phyloP scores from a whole-genome alignment of 140 eudicot genomes.

The Ambrosia hybrid region DNA sequence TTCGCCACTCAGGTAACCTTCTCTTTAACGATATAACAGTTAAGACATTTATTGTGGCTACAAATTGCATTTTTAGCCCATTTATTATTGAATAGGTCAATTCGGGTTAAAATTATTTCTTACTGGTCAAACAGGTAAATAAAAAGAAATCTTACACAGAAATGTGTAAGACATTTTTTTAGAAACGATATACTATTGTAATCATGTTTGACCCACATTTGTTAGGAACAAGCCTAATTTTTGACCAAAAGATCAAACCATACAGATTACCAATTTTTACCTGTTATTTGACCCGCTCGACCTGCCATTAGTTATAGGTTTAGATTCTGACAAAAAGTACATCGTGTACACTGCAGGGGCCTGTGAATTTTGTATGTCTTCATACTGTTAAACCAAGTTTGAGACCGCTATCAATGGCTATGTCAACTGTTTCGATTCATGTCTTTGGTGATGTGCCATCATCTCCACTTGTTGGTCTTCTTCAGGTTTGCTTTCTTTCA shows the following conservation, averaged over 20 bases:
- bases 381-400: conserved; percentile 91
- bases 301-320: not conserved
- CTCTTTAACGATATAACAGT: not conserved
- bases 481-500: conserved; percentile 56
- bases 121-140: too few relatives aligned
- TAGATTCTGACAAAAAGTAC: conserved; percentile 6
- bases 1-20: conserved; percentile 84
- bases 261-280: too few relatives aligned
- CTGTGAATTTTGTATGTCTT: conserved; percentile 86
- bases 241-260: too few relatives aligned
- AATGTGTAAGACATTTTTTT: too few relatives aligned
- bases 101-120: too few relatives aligned
- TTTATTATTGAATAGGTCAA: not conserved
- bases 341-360: conserved; percentile 57
- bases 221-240: too few relatives aligned
- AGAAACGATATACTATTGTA: too few relatives aligned
- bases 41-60: not conserved
- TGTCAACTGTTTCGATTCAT: conserved; percentile 89
- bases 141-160: too few relatives aligned
- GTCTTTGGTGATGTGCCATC: conserved; percentile 96
- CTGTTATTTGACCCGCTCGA: too few relatives aligned
- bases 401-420: conserved; percentile 91
- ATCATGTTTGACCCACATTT: too few relatives aligned
- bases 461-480: conserved; percentile 88
- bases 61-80: not conserved